Base-by-base conservation (phyloP, 1,284 basidiomycete species). In the Austroboletus sp. region DNA sequence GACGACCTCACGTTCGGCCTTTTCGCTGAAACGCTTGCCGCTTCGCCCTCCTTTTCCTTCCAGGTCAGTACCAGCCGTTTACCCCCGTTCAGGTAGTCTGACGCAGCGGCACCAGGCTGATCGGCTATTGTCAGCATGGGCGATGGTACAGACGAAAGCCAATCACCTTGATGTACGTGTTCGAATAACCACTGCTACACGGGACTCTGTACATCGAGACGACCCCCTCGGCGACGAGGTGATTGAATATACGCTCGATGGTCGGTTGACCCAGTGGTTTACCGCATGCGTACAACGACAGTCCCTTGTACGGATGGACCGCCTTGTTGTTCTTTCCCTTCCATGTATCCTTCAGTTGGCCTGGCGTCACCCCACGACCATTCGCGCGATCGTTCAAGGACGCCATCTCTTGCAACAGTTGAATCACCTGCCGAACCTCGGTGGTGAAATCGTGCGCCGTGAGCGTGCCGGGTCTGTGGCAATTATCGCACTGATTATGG, bases 401-500 rank as follows among this genome's bases (percentile, higher is more conserved):
- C 38, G 68, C 55, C 46, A 80, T 69, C 25, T 70, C 59, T 43
- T 74, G 61, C 13, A 88, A 72, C 11, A 89, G 68, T n/a, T 65
- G 63, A 15, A 80, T 61, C 6, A 76, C 70, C 43, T 74, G 70
- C 35, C 62, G 63, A 0, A 80, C 80, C 36, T 73, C 64, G 1
- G 58, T 58, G 0, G 80, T 81, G 37, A 82, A 67, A 58, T 90
- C 78, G 42, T 73, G 64, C 39, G 61, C 65, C 9, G 68, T 53
- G 6, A 72, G 53, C 4, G 61, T 68, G n/a, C 70, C 65, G 26
- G 66, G 65, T 44, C 75, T 68, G 34, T 70, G 63, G 61, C 89
- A 93, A 54, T 87, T 91, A 65, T 92, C 83, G 61, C 90, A 93
- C 9, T 72, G 71, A 43, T 72, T 69, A 25, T 71, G 66, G 60